Conservation (phyloP, 805 yeast genomes). For the Saturnispora serradocipensis region DNA sequence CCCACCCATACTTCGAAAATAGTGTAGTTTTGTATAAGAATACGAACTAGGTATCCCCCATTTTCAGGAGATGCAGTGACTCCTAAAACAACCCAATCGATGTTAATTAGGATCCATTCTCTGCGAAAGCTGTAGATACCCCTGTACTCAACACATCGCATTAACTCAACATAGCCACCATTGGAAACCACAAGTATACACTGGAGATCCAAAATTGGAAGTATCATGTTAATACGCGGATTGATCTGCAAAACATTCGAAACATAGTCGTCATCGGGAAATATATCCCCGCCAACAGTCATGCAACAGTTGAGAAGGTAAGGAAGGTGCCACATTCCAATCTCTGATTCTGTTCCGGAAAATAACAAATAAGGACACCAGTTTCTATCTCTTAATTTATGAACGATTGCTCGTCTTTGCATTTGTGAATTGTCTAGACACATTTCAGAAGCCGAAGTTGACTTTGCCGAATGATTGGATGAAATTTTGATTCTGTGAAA, state of each 20-base stretch:
- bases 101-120: slow-evolving; percentile 34
- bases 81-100: slow-evolving; percentile 2
- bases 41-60: not conserved
- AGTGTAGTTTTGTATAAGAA: not conserved
- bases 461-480: not conserved
- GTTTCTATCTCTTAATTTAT: not conserved
- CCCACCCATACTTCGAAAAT: slow-evolving; percentile 1
- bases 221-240: slow-evolving; percentile 21
- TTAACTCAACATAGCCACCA: slow-evolving; percentile 33
- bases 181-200: slow-evolving; percentile 36
- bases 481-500: not conserved
- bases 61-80: not conserved
- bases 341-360: not conserved
- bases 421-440: not conserved
- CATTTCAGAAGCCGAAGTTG: not conserved
- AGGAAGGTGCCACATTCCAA: slow-evolving; percentile 2
- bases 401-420: slow-evolving; percentile 1
- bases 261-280: not conserved
- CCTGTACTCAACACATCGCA: slow-evolving; percentile 33
- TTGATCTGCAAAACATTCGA: slow-evolving; percentile 16
- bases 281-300: not conserved
- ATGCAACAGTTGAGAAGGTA: not conserved
- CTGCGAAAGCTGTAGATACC: slow-evolving; percentile 35
- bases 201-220: slow-evolving; percentile 32
- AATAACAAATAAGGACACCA: not conserved